Evolutionary conservation across 108 stramenopile species (phyloP).

Genomic region (Aureococcus anophagefferens): DNA sequence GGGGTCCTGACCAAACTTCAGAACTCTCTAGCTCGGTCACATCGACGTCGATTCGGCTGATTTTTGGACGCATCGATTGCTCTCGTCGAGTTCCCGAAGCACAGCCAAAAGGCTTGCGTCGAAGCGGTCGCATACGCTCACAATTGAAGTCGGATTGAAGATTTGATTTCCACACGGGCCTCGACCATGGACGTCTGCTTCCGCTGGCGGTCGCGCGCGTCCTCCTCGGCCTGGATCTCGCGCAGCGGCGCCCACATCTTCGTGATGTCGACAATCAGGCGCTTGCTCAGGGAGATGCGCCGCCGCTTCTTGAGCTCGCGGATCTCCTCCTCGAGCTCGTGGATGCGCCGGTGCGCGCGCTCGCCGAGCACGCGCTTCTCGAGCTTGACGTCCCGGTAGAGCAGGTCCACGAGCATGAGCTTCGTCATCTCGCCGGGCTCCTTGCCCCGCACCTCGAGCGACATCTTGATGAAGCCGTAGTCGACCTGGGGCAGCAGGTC

Average conservation of each 20-base stretch:
- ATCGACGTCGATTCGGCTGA: too few relatives aligned
- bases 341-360: conserved; percentile 34
- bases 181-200: conserved; percentile 3
- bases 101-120: too few relatives aligned
- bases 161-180: too few relatives aligned
- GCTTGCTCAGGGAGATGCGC: conserved; percentile 29
- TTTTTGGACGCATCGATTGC: too few relatives aligned
- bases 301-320: conserved; percentile 25
- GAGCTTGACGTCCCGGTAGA: conserved; percentile 36
- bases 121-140: too few relatives aligned
- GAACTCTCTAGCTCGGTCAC: too few relatives aligned
- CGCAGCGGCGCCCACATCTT: conserved; percentile 44
- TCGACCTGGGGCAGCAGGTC: conserved; percentile 17
- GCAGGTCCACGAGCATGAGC: conserved; percentile 32
- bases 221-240: conserved; percentile 43
- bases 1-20: too few relatives aligned
- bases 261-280: conserved; percentile 29
- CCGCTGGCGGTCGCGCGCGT: conserved; percentile 22
- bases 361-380: conserved; percentile 55
- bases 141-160: too few relatives aligned
- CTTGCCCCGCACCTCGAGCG: conserved; percentile 48
- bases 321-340: conserved; percentile 46
- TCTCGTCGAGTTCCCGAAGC: too few relatives aligned
- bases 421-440: conserved; percentile 39
- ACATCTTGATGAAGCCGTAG: conserved; percentile 27